Conservation (phyloP, 768 basidiomycete species). For the Russula sp. region DNA sequence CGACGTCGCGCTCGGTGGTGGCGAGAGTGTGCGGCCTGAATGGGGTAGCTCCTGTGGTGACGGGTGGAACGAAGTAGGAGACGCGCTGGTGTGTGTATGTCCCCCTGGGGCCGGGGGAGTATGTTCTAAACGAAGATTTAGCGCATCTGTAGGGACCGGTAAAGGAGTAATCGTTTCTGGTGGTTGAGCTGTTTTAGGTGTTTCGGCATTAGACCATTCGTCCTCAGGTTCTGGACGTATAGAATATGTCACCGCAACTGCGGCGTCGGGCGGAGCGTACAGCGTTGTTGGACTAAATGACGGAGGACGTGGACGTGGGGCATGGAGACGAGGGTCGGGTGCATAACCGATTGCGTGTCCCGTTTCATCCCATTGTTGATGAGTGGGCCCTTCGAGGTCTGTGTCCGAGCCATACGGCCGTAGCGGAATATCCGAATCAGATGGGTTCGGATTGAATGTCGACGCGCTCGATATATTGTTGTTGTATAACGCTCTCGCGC, state of each 20-base stretch:
- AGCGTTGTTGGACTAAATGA: slow-evolving; percentile 13
- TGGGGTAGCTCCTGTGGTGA: background rate
- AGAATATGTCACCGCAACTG: slow-evolving; percentile 8
- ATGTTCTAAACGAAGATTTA: background rate
- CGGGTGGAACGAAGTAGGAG: background rate
- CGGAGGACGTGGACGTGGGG: slow-evolving; percentile 46
- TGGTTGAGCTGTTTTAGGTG: slow-evolving; percentile 5
- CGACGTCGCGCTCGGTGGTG: background rate
- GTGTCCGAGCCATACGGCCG: slow-evolving; percentile 35
- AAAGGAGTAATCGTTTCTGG: background rate
- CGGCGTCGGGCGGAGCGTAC: slow-evolving; percentile 10
- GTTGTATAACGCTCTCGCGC: slow-evolving; percentile 24
- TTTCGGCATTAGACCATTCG: slow-evolving; percentile 18
- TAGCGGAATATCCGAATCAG: slow-evolving; percentile 47
- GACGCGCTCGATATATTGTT: slow-evolving; percentile 29
- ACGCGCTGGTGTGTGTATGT: background rate
- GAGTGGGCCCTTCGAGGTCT: slow-evolving; percentile 28
- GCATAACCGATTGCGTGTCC: slow-evolving; percentile 51
- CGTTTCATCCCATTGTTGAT: slow-evolving; percentile 53
- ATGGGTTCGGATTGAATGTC: slow-evolving; percentile 36
- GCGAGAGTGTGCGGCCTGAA: background rate
- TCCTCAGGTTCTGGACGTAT: slow-evolving; percentile 1
- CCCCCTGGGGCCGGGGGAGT: background rate
- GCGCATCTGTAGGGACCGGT: background rate
- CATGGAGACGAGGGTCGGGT: slow-evolving; percentile 46